Evolutionary conservation across 192 early-diverging fungal genomes (phyloP).

Genomic region (Helicostylum pulchrum): DNA sequence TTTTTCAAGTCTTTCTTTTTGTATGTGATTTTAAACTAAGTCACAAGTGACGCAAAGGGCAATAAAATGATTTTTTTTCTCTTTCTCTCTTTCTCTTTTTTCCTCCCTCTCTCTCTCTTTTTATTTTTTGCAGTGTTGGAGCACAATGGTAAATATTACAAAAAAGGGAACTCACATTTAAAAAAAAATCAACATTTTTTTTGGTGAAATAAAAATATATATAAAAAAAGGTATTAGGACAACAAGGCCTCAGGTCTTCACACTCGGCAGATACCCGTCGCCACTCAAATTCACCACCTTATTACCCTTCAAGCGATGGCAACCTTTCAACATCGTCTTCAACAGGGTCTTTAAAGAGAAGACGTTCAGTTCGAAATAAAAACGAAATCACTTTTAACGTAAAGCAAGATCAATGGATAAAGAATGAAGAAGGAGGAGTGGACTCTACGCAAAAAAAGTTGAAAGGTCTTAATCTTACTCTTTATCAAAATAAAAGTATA

Average conservation of each 20-base stretch:
- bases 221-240: neutral
- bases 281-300: conserved; percentile 1
- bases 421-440: neutral
- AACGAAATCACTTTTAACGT: no score
- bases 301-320: conserved; percentile 12
- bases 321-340: conserved; percentile 7
- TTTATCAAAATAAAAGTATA: neutral
- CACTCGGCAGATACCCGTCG: conserved; percentile 1
- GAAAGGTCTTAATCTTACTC: neutral
- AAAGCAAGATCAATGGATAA: neutral
- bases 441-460: neutral
- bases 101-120: no score
- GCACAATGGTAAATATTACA: no score
- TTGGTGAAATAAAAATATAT: neutral
- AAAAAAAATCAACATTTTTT: no score
- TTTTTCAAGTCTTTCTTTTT: no score
- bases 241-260: neutral
- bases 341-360: conserved; percentile 7
- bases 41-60: no score
- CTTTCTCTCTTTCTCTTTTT: no score
- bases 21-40: no score
- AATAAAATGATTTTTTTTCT: no score
- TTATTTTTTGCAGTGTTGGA: no score
- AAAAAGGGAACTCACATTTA: no score
- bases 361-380: neutral